Conservation (phyloP, 331 rosid genomes). For the Rosa hybrid region DNA sequence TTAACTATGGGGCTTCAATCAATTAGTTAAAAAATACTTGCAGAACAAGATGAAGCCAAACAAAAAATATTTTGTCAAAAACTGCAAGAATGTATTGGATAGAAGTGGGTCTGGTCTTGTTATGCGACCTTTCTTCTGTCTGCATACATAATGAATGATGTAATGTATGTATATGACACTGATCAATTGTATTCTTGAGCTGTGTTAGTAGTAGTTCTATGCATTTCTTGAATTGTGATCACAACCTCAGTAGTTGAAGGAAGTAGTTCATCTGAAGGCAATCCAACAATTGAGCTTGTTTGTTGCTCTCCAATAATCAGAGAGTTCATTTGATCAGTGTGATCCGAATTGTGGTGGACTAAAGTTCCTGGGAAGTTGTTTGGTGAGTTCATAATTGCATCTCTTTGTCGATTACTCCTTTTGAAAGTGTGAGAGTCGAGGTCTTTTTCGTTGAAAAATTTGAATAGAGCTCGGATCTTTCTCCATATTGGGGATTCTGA, state of each 20-base stretch:
- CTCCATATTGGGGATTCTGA: slow-evolving; percentile 26
- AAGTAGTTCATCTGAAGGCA: background rate
- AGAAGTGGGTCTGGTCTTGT: background rate
- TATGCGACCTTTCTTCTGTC: too few relatives aligned
- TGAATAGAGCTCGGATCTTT: slow-evolving; percentile 16
- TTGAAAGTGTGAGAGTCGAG: slow-evolving; percentile 6
- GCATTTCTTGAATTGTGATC: background rate
- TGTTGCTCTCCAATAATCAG: too few relatives aligned
- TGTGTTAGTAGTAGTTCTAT: background rate
- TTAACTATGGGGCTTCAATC: background rate
- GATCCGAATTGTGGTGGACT: slow-evolving; percentile 29
- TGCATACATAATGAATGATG: background rate
- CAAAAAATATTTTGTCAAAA: too few relatives aligned
- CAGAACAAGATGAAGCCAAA: too few relatives aligned
- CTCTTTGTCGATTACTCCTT: background rate
- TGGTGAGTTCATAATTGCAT: background rate
- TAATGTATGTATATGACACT: background rate
- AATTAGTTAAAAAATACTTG: too few relatives aligned
- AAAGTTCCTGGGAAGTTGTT: slow-evolving; percentile 17
- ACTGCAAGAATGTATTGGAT: background rate
- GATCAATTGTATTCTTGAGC: background rate
- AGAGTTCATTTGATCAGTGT: background rate
- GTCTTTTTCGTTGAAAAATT: slow-evolving; percentile 19
- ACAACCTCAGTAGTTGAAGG: background rate
- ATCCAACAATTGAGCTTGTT: background rate